Evolutionary conservation across 2,329 filamentous ascomycete species (phyloP).

Genomic region (Bipolaris sorokiniana): DNA sequence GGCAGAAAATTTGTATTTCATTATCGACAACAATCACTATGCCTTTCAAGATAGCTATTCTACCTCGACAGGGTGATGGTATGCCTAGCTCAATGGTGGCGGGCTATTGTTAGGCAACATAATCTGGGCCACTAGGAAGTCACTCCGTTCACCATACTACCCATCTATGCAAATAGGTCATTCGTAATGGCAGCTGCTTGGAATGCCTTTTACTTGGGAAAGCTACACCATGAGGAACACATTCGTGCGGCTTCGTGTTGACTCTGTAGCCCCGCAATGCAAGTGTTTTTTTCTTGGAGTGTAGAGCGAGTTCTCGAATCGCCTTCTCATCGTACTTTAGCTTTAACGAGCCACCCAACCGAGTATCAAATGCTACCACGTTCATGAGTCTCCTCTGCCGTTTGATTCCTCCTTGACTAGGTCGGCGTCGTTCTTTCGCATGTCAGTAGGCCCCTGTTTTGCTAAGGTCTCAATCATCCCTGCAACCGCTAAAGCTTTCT

Average conservation of each 20-base stretch:
- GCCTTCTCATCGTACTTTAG: neutral
- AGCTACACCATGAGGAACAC: neutral
- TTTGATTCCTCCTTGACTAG: conserved; percentile 6
- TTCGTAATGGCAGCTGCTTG: too few relatives aligned
- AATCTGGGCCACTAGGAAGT: too few relatives aligned
- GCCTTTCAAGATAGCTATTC: too few relatives aligned
- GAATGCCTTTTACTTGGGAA: neutral
- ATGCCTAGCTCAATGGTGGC: too few relatives aligned
- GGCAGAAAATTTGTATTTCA: too few relatives aligned
- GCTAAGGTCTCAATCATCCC: conserved; percentile 32
- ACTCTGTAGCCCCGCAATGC: neutral
- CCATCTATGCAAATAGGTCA: too few relatives aligned
- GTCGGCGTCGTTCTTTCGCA: neutral
- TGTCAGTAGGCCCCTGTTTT: conserved; percentile 18
- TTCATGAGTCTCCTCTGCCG: neutral
- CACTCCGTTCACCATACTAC: too few relatives aligned
- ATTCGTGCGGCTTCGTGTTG: too few relatives aligned
- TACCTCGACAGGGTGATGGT: too few relatives aligned
- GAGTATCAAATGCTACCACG: neutral
- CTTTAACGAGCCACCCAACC: too few relatives aligned
- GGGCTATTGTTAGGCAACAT: too few relatives aligned
- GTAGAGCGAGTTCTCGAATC: neutral
- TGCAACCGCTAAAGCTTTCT: conserved; percentile 29
- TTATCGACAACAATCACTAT: too few relatives aligned
- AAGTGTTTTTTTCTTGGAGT: neutral